These are phyloP conservation scores for Microthlaspi erraticum DNA, from an alignment of 345 rosid genomes.

Conservation along the genomic window DNA sequence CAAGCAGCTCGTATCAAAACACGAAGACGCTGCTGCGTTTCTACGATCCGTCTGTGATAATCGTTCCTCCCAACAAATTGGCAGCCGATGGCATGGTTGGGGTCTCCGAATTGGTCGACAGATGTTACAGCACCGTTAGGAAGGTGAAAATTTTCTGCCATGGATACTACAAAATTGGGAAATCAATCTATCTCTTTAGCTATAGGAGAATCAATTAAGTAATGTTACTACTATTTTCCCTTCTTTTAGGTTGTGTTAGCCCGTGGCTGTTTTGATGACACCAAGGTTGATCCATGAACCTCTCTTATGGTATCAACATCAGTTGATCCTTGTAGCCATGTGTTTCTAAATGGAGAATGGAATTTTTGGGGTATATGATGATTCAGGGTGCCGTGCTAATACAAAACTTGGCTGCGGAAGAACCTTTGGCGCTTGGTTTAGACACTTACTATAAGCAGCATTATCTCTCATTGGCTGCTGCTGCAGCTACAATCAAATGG, in stretches of 20 bases:
- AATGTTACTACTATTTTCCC: constrained; percentile 8
- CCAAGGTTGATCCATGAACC: constrained; percentile 64
- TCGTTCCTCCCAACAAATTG: constrained; percentile 80
- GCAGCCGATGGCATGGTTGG: constrained; percentile 95
- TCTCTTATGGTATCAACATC: constrained; percentile 19
- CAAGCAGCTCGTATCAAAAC: constrained; percentile 93
- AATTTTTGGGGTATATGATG: constrained; percentile 34
- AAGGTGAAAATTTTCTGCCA: constrained; percentile 58
- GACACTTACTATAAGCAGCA: constrained; percentile 96
- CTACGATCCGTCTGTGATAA: constrained; percentile 80
- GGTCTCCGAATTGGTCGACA: constrained; percentile 78
- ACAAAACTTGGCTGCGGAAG: constrained; percentile 81
- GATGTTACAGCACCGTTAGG: constrained; percentile 65
- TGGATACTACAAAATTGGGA: constrained; percentile 5
- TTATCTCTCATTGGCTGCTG: constrained; percentile 91
- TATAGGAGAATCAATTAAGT: constrained; percentile 1
- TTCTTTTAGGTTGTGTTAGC: constrained; percentile 75
- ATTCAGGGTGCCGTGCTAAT: constrained; percentile 83
- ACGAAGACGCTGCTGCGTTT: constrained; percentile 83
- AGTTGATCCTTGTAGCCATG: constrained; percentile 28
- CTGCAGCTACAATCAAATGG: constrained; percentile 92
- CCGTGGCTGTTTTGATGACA: constrained; percentile 95
- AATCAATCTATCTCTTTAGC: not conserved
- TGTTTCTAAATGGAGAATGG: constrained; percentile 33
- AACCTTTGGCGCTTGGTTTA: constrained; percentile 90